A percentile compares a stretch with the other conserved stretches of the same genome.
These are phyloP conservation scores for Filosporella fistucella DNA, from an alignment of 495 filamentous ascomycete genomes.

Conservation along the genomic window DNA sequence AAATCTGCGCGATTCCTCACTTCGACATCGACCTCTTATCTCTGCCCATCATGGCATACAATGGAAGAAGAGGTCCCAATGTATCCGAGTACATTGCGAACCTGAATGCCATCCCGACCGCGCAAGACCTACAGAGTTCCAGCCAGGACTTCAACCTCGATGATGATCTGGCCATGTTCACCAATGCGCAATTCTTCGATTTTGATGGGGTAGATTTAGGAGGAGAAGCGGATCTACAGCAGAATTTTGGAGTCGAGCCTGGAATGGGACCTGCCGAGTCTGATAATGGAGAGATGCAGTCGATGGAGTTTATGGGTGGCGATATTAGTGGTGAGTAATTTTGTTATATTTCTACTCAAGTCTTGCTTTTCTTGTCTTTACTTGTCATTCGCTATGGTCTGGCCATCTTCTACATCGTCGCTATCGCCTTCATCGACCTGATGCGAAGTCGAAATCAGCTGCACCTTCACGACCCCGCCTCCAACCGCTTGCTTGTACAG, in stretches of 20 bases:
- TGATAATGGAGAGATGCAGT: constrained; percentile 30
- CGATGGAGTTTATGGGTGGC: constrained; percentile 25
- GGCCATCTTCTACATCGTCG: too few relatives aligned
- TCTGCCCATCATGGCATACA: constrained; percentile 57
- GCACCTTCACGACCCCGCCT: too few relatives aligned
- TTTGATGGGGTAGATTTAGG: constrained; percentile 75
- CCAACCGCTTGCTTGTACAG: too few relatives aligned
- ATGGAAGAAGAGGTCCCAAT: constrained; percentile 66
- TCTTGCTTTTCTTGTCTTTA: too few relatives aligned
- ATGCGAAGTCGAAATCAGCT: too few relatives aligned
- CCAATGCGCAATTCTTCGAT: constrained; percentile 91
- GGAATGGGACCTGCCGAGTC: constrained; percentile 15
- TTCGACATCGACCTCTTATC: not conserved
- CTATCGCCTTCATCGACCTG: too few relatives aligned
- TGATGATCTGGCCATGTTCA: constrained; percentile 82
- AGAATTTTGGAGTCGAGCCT: constrained; percentile 13
- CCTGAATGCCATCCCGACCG: constrained; percentile 70
- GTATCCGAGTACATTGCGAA: constrained; percentile 86
- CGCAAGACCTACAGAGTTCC: constrained; percentile 52
- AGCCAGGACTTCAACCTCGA: constrained; percentile 60
- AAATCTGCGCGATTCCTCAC: too few relatives aligned
- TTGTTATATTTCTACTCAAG: too few relatives aligned
- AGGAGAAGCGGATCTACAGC: constrained; percentile 30
- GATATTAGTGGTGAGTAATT: too few relatives aligned
- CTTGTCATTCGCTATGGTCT: too few relatives aligned